Conservation (phyloP, 495 filamentous ascomycete genomes). For the Penicillium taxi region DNA sequence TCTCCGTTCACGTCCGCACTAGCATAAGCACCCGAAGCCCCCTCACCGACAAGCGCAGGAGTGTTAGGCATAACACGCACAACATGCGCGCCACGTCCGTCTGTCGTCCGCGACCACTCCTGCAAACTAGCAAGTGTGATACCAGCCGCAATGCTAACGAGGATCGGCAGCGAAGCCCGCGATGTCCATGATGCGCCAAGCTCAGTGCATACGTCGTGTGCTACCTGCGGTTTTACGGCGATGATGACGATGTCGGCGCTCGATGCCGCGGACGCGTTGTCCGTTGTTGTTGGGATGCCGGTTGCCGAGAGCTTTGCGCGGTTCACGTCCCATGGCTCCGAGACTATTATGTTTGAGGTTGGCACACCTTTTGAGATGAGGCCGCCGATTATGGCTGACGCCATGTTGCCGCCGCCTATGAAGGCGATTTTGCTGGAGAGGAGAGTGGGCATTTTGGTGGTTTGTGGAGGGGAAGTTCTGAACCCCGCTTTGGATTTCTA, state of each 20-base stretch:
- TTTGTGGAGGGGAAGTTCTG: slow-evolving; percentile 2
- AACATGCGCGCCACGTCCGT: slow-evolving; percentile 22
- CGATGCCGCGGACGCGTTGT: slow-evolving; percentile 82
- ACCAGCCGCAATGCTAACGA: slow-evolving; percentile 36
- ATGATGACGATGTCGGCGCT: slow-evolving; percentile 84
- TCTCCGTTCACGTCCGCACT: slow-evolving; percentile 21
- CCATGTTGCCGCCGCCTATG: slow-evolving; percentile 41
- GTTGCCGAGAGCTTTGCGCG: slow-evolving; percentile 84
- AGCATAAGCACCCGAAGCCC: slow-evolving; percentile 28
- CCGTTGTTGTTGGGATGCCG: slow-evolving; percentile 73
- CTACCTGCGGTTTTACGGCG: slow-evolving; percentile 64
- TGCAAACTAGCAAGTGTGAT: slow-evolving; percentile 32
- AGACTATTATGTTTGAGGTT: slow-evolving; percentile 48
- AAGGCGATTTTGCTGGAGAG: slow-evolving; percentile 36
- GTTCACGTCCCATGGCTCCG: slow-evolving; percentile 75
- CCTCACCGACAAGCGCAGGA: slow-evolving; percentile 32
- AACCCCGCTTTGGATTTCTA: no score
- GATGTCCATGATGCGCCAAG: slow-evolving; percentile 73
- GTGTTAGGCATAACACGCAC: slow-evolving; percentile 41
- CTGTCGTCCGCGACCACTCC: slow-evolving; percentile 23
- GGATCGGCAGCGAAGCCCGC: slow-evolving; percentile 52
- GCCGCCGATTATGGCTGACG: slow-evolving; percentile 37
- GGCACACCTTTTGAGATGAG: slow-evolving; percentile 26
- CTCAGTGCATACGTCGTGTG: slow-evolving; percentile 87
- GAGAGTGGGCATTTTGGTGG: slow-evolving; percentile 26